Percentiles rank a stretch among this genome's conserved stretches.
Conservation (phyloP, 805 yeast genomes). For the Ogataea parapolymorpha region DNA sequence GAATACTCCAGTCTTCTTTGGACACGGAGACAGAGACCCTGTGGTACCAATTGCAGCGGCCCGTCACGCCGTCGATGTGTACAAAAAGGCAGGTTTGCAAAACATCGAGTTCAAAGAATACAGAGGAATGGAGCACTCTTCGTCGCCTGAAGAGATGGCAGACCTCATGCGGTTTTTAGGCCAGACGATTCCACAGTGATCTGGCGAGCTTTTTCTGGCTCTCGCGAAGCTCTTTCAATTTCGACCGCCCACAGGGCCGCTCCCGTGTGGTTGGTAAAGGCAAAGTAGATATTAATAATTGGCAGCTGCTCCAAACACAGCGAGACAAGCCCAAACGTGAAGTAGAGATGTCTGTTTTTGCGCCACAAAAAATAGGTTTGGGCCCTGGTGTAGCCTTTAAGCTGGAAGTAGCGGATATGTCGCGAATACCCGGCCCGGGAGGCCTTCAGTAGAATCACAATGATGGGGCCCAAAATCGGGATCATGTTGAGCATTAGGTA, state of each 20-base stretch:
- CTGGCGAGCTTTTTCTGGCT: background rate
- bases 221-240: slow-evolving; percentile 25
- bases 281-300: slow-evolving; percentile 47
- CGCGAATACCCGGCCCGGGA: slow-evolving; percentile 51
- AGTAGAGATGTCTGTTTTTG: slow-evolving; percentile 33
- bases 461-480: slow-evolving; percentile 59
- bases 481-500: slow-evolving; percentile 42
- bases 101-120: slow-evolving; percentile 53
- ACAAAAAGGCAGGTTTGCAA: slow-evolving; percentile 43
- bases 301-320: slow-evolving; percentile 54
- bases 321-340: slow-evolving; percentile 51
- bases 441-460: slow-evolving; percentile 49
- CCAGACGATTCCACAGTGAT: slow-evolving; percentile 24
- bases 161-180: slow-evolving; percentile 49
- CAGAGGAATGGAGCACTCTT: slow-evolving; percentile 63
- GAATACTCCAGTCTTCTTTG: slow-evolving; percentile 77
- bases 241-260: slow-evolving; percentile 63
- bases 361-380: slow-evolving; percentile 40
- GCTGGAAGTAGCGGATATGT: slow-evolving; percentile 54
- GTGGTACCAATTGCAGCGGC: slow-evolving; percentile 48
- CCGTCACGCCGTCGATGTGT: slow-evolving; percentile 40
- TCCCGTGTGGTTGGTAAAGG: slow-evolving; percentile 57
- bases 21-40: slow-evolving; percentile 82
- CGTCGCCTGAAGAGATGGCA: slow-evolving; percentile 61
- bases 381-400: slow-evolving; percentile 46